These are phyloP conservation scores for Astrephomene gubernaculifera DNA, from an alignment of 139 green algal species.

Conservation along the genomic window DNA sequence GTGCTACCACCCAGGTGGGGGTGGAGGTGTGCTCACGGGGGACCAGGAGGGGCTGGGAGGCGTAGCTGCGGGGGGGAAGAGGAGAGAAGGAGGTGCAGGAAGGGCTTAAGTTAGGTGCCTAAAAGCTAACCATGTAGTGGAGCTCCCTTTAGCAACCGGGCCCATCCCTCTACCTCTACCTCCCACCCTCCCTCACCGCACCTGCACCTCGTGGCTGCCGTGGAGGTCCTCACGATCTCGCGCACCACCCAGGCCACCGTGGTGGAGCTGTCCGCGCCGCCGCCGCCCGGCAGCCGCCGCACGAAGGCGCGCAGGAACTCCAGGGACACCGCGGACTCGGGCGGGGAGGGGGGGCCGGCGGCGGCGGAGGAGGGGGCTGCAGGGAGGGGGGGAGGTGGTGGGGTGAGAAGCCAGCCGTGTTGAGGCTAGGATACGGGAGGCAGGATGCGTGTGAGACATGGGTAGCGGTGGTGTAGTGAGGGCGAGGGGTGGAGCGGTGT, in stretches of 20 bases:
- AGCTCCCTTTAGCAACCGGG: too few relatives aligned
- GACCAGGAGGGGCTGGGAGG: conserved; percentile 26
- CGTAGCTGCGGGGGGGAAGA: conserved; percentile 6
- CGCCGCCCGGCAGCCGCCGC: conserved; percentile 11
- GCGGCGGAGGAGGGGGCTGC: not conserved
- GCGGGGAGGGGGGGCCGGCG: not conserved
- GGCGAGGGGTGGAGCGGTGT: not conserved
- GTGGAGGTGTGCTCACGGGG: conserved; percentile 11
- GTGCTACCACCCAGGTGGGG: conserved; percentile 23
- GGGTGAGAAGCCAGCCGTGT: not conserved
- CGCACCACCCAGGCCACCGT: conserved; percentile 6
- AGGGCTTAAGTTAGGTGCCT: too few relatives aligned
- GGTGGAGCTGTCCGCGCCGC: not conserved
- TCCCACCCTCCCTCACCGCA: too few relatives aligned
- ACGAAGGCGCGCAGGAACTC: conserved; percentile 36
- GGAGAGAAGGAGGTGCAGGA: not conserved
- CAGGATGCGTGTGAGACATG: not conserved
- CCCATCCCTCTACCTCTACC: too few relatives aligned
- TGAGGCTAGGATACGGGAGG: not conserved
- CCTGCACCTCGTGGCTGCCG: not conserved
- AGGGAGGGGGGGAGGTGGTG: not conserved
- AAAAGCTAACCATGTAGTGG: too few relatives aligned
- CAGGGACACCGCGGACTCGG: conserved; percentile 24
- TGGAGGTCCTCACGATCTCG: conserved; percentile 22
- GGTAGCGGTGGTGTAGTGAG: not conserved